Evolutionary conservation across 2,329 filamentous ascomycete genomes (phyloP), one percentile per base, ranked within the genome.

Genomic region (Trichoderma brevicompactum): DNA sequence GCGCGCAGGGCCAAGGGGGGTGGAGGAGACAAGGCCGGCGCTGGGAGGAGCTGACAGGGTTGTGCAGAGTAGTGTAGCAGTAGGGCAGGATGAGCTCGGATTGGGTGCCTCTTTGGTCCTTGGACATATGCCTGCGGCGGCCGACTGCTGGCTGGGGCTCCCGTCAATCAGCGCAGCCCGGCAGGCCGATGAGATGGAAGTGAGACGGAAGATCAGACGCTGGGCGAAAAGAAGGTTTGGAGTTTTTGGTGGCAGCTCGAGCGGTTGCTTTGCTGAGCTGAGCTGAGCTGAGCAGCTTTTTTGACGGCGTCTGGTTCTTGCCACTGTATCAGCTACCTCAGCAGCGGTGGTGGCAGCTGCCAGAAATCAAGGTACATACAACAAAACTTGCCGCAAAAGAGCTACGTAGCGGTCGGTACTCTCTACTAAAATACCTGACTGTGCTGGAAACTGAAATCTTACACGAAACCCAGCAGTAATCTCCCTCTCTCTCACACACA

Each of bases 131-230:
- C n/a, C 40, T 59, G 34, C 53, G 10, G 28, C 46, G 19, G 58
- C 46, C 46, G 54, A 60, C 13, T 60, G 56, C n/a, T 28, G 23
- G 23, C 23, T 28, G 23, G 23, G 23, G 23, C 23, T 28, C 23
- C 23, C 23, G 23, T 28, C 23, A 28, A 28, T 49, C 63, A 53
- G 50, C 23, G 23, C 23, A 28, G 43, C 62, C 69, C 59, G 66
- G 70, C 67, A 68, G 53, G 28, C 52, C 61, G 69, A 70, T 70
- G 70, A 70, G 65, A 67, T 36, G 40, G 34, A 44, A 2, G 23
- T 28, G 23, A 28, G 23, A 28, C 23, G 23, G 23, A 28, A 28
- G 23, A 28, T 28, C 23, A 28, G 23, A 28, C 23, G 59, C 50
- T n/a, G 48, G 49, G 69, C 69, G 65, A 68, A 66, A 63, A 68